These are phyloP conservation scores for Cordyceps pruinosa DNA, from an alignment of 2,329 filamentous ascomycete species.

Conservation along the genomic window DNA sequence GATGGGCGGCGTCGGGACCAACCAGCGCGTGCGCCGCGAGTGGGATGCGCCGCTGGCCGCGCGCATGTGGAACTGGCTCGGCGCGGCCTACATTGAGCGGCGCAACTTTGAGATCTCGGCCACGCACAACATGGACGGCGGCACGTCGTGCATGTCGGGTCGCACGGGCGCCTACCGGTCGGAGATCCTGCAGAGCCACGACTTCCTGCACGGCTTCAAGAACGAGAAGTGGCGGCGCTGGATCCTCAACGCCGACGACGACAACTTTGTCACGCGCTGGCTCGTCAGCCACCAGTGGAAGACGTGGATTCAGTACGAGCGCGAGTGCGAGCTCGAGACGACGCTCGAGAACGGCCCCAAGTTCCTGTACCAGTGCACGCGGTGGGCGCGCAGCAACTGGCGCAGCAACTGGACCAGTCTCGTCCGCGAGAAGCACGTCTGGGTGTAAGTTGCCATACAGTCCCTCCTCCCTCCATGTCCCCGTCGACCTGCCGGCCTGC, in stretches of 20 bases:
- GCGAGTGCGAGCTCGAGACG: conserved; percentile 84
- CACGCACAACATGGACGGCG: conserved; percentile 89
- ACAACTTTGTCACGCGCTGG: conserved; percentile 98
- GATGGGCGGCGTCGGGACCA: conserved; percentile 88
- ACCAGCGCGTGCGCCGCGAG: conserved; percentile 73
- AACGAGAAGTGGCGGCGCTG: conserved; percentile 85
- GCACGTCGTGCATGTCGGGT: conserved; percentile 93
- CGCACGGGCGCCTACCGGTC: conserved; percentile 89
- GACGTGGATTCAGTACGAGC: conserved; percentile 91
- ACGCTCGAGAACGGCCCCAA: conserved; percentile 84
- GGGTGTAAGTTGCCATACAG: conserved; percentile 59
- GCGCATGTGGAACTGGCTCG: conserved; percentile 79
- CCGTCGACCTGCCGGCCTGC: too few species aligned
- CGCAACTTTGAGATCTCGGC: conserved; percentile 96
- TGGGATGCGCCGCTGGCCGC: conserved; percentile 51
- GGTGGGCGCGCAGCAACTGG: conserved; percentile 98
- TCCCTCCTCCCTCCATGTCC: too few species aligned
- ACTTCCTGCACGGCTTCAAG: conserved; percentile 83
- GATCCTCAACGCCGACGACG: conserved; percentile 91
- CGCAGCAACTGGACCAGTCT: conserved; percentile 91
- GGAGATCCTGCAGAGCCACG: conserved; percentile 75
- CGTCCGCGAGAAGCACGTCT: conserved; percentile 74
- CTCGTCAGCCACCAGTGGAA: conserved; percentile 88
- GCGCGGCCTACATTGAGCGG: conserved; percentile 84
- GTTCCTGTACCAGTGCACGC: conserved; percentile 86